Percentiles rank a stretch among this genome's conserved stretches.
These are phyloP conservation scores for Aleurites moluccanus DNA, from an alignment of 441 rosid genomes.

Conservation along the genomic window DNA sequence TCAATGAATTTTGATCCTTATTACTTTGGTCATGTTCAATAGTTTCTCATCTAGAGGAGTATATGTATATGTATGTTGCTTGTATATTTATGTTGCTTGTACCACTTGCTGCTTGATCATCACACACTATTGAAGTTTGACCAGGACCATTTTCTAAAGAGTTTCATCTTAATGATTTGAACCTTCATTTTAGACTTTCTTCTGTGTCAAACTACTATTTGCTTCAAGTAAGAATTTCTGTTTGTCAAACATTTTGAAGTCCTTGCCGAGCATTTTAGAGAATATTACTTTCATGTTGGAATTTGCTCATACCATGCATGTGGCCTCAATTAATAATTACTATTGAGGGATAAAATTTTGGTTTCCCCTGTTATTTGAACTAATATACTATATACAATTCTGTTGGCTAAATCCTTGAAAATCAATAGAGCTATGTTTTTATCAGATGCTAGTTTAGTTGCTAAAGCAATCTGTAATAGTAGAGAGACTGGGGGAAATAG, in stretches of 20 bases:
- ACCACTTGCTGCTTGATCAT: not conserved
- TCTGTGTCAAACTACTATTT: not conserved
- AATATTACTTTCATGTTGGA: not conserved
- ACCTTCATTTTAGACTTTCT: not conserved
- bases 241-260: not conserved
- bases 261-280: not conserved
- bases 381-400: too few relatives aligned
- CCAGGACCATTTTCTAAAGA: not conserved
- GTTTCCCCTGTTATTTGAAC: too few relatives aligned
- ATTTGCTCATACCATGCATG: not conserved
- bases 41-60: conserved; percentile 5
- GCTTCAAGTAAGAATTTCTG: not conserved
- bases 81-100: not conserved
- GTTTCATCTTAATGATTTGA: not conserved
- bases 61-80: not conserved
- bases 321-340: too few relatives aligned
- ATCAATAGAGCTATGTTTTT: too few relatives aligned
- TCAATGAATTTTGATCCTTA: not conserved
- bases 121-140: conserved; percentile 10
- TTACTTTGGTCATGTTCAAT: conserved; percentile 8
- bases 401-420: too few relatives aligned
- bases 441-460: too few relatives aligned
- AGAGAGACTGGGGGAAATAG: too few relatives aligned
- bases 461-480: too few relatives aligned
- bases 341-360: too few relatives aligned